Base-by-base conservation (phyloP, 2,329 filamentous ascomycete genomes). In the Nemania sp. region DNA sequence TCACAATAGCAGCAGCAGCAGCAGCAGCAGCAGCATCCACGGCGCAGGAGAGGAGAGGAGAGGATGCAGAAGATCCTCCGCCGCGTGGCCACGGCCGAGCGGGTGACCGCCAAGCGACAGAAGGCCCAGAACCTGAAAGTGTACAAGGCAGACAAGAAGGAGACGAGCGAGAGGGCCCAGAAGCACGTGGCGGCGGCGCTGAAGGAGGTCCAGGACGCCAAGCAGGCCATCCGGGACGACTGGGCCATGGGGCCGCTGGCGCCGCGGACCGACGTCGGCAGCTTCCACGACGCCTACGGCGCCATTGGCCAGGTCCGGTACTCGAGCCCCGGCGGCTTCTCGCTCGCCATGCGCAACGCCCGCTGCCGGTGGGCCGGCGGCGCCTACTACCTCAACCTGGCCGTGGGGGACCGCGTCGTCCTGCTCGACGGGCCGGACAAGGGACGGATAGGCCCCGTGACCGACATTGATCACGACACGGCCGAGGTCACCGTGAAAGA, bases 391-490 rank as follows among this genome's bases (percentile, higher is more conserved):
- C 79, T 90, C 63, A 89, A 87, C 66, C 78, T 93, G 60, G 83
- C 81, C 21, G 72, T 77, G 3, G 87, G 88, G 6, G 95, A 98
- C 76, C 85, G 95, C 61, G 92, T 97, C 34, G 90, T 94, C 54
- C 78, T 98, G 60, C 78, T 92, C 55, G 86, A 89, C 62, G 93
- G 94, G 9, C 83, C 83, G 37, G 90, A 95, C 71, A 90, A 88
- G 78, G 92, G 92, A 70, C 91, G 89, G 78, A 95, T 99, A 76
- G 90, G 91, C 52, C 78, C 79, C n/a, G 85, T 98, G 46, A 75
- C 74, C 61, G 74, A 79, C 1, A 79, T 96, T 47, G 77, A 86
- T 65, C 63, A 71, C 4, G 75, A 81, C 11, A 78, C 76, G 47
- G 87, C 86, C 62, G 82, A 83, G 63, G 79, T 91, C 47, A 80